Conservation (phyloP, 140 eudicot species). For the Ambrosia hybrid region DNA sequence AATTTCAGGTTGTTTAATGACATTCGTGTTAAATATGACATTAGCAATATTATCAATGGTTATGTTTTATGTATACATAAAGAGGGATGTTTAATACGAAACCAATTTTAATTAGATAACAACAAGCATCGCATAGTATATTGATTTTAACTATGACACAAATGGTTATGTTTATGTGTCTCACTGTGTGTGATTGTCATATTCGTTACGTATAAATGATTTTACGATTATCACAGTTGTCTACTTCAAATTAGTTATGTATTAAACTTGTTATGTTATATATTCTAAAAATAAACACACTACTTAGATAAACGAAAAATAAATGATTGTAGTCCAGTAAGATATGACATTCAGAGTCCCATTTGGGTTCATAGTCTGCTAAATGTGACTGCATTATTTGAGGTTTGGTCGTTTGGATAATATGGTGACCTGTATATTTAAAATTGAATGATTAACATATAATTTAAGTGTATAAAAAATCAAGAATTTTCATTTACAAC, state of each 20-base stretch:
- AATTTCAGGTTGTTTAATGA: not conserved
- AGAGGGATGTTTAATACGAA: too few relatives aligned
- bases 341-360: slow-evolving; percentile 19
- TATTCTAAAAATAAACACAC: not conserved
- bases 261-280: not conserved
- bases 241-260: not conserved
- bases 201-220: not conserved
- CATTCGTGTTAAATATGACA: not conserved
- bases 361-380: slow-evolving; percentile 14
- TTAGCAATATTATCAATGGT: not conserved
- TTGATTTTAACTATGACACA: too few relatives aligned
- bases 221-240: too few relatives aligned
- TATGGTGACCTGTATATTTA: slow-evolving; percentile 3
- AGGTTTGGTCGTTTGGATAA: slow-evolving; percentile 23
- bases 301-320: not conserved
- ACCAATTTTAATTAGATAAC: too few relatives aligned
- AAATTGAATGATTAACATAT: not conserved
- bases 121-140: too few relatives aligned
- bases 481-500: slow-evolving; percentile 3
- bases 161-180: too few relatives aligned
- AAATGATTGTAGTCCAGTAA: slow-evolving; percentile 19
- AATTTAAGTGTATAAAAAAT: not conserved
- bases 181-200: not conserved
- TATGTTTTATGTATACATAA: too few relatives aligned
- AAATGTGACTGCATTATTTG: slow-evolving; percentile 1